Percentiles rank a stretch among this genome's conserved stretches.
Evolutionary conservation across 495 filamentous ascomycete species (phyloP).

Genomic region (Talaromyces borbonicus): DNA sequence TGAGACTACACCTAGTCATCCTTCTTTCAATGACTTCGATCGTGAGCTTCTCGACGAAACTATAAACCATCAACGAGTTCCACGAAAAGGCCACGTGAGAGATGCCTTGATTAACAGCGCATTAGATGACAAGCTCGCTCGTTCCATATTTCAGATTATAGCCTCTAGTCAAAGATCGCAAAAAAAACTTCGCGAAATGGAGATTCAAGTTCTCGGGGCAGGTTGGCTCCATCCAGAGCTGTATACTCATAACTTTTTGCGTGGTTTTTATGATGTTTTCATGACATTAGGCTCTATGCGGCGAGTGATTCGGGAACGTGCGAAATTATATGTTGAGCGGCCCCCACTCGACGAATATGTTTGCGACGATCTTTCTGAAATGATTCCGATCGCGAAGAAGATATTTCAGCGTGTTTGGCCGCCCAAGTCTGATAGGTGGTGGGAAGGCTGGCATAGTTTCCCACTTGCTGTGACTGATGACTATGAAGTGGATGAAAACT

Average conservation of each 20-base stretch:
- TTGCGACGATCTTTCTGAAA: not conserved
- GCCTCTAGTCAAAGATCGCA: not conserved
- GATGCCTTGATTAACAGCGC: not conserved
- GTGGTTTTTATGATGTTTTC: not conserved
- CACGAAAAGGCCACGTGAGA: not conserved
- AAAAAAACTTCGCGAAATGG: not conserved
- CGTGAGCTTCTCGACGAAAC: not conserved
- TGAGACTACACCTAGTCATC: too few species aligned
- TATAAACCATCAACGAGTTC: not conserved
- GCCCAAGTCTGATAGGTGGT: not conserved
- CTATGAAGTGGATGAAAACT: too few species aligned
- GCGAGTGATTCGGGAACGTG: not conserved
- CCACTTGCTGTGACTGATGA: not conserved
- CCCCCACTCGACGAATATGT: too few species aligned
- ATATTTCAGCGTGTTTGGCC: not conserved
- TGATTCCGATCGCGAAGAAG: not conserved
- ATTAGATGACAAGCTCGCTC: not conserved
- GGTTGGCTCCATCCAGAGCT: too few species aligned
- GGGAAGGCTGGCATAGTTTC: not conserved
- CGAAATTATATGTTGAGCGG: too few species aligned
- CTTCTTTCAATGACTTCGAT: not conserved
- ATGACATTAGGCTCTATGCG: not conserved
- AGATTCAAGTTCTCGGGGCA: not conserved
- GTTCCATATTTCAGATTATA: not conserved
- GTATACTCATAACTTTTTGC: too few species aligned